These are phyloP conservation scores for Teunomyces stri DNA, from an alignment of 805 yeast genomes.

Conservation along the genomic window DNA sequence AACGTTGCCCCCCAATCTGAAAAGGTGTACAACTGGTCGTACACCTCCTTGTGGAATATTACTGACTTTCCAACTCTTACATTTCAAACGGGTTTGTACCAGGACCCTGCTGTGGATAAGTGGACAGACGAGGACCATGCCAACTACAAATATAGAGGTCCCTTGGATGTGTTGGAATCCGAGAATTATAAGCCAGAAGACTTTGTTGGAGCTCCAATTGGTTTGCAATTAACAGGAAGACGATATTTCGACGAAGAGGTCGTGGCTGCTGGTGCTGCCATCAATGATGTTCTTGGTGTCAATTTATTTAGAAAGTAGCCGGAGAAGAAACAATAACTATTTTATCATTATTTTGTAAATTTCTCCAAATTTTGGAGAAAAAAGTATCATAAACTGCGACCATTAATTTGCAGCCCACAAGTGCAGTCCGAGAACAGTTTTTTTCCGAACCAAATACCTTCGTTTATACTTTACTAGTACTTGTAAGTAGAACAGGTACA, in stretches of 20 bases:
- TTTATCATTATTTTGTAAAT: background rate
- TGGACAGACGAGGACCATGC: conserved; percentile 35
- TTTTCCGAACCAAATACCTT: background rate
- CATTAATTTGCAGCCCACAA: background rate
- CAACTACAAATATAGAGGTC: conserved; percentile 40
- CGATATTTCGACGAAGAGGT: conserved; percentile 58
- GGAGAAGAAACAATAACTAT: background rate
- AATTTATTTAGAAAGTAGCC: conserved; percentile 22
- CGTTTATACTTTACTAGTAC: background rate
- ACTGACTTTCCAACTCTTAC: conserved; percentile 68
- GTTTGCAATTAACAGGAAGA: conserved; percentile 52
- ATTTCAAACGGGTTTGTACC: conserved; percentile 60
- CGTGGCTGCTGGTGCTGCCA: conserved; percentile 45
- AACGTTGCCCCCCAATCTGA: conserved; percentile 71
- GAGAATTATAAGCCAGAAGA: conserved; percentile 46
- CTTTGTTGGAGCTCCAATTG: conserved; percentile 54
- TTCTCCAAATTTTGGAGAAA: background rate
- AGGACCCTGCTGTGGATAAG: conserved; percentile 52
- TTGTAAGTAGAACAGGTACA: background rate
- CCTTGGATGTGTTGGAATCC: conserved; percentile 48
- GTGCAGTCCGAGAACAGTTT: background rate
- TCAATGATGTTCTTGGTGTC: conserved; percentile 34
- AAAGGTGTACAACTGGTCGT: conserved; percentile 72
- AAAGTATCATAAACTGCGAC: background rate
- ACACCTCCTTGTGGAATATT: conserved; percentile 71